Evolutionary conservation across 2,329 filamentous ascomycete species (phyloP).

Genomic region (Alternaria triticimaculans): DNA sequence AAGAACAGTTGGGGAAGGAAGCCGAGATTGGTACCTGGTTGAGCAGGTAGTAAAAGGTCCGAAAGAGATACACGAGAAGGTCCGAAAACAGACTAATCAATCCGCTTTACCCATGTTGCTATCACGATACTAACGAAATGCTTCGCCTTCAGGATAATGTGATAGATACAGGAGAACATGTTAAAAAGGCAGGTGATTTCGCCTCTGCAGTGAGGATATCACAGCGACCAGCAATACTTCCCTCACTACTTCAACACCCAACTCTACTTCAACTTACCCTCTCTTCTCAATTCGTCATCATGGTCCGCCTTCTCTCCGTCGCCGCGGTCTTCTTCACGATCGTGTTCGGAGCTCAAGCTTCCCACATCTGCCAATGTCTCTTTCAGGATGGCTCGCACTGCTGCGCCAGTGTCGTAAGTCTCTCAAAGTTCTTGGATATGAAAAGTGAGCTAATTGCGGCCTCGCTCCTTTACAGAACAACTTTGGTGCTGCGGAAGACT

Average conservation of each 20-base stretch:
- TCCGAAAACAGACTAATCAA: background rate
- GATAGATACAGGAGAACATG: background rate
- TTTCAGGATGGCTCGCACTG: background rate
- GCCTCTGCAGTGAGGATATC: background rate
- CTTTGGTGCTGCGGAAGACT: background rate
- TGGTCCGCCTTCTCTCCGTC: background rate
- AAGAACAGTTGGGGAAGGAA: background rate
- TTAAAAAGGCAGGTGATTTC: background rate
- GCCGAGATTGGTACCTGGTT: slow-evolving; percentile 1
- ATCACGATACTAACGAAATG: background rate
- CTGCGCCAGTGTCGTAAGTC: background rate
- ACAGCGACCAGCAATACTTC: background rate
- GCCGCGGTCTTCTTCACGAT: background rate
- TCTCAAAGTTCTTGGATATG: background rate
- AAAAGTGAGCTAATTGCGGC: background rate
- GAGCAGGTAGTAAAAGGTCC: background rate
- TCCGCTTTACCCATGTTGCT: background rate
- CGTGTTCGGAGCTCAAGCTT: background rate
- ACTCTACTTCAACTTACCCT: background rate
- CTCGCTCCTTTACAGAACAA: background rate
- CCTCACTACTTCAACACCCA: background rate
- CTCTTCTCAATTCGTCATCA: background rate
- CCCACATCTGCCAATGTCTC: background rate
- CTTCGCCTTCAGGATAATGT: background rate
- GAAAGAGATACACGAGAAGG: background rate